Conservation (phyloP, 139 green algal genomes). For the Haematococcus lacustris region DNA sequence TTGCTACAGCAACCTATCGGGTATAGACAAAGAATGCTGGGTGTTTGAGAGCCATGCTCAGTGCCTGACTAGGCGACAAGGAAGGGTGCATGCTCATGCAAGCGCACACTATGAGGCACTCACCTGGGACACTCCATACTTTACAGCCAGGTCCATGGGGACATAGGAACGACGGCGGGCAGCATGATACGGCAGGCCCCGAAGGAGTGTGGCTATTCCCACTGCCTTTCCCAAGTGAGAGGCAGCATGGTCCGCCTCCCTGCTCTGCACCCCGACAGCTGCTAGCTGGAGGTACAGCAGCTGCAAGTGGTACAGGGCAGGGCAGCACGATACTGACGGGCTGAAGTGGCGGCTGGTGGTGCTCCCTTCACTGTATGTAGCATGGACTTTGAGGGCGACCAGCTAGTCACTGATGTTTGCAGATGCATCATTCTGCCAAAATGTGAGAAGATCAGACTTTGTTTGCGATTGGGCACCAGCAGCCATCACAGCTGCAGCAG, state of each 20-base stretch:
- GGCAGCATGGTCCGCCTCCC: slow-evolving; percentile 61
- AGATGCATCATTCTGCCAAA: too few species aligned
- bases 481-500: background rate
- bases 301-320: slow-evolving; percentile 50
- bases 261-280: slow-evolving; percentile 28
- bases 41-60: too few species aligned
- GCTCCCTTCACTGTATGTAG: too few species aligned
- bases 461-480: background rate
- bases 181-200: slow-evolving; percentile 49
- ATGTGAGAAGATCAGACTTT: background rate
- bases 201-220: slow-evolving; percentile 57
- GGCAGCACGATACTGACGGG: background rate
- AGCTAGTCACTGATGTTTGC: background rate
- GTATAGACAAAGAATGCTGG: too few species aligned
- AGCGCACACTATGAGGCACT: too few species aligned
- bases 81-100: too few species aligned
- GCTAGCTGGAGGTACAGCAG: slow-evolving; percentile 51
- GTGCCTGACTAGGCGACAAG: too few species aligned
- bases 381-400: too few species aligned
- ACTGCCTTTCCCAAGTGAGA: slow-evolving; percentile 72
- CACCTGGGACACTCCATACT: slow-evolving; percentile 15
- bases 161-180: slow-evolving; percentile 34
- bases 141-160: slow-evolving; percentile 19
- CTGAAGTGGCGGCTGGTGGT: background rate
- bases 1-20: too few species aligned